These are phyloP conservation scores for Boechera stricta DNA, from an alignment of 345 rosid genomes.

Conservation along the genomic window DNA sequence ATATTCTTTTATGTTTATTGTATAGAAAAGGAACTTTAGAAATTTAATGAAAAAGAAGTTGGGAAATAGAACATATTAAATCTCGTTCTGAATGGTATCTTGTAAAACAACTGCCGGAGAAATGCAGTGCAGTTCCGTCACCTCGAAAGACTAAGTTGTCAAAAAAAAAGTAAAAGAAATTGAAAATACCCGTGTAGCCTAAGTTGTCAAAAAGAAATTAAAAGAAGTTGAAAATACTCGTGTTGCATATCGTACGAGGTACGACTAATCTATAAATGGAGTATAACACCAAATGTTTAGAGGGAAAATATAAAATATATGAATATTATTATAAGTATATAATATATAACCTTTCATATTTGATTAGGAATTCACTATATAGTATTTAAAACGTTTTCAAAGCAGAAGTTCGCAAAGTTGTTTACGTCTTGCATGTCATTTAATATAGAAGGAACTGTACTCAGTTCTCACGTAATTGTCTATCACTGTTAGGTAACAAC, in stretches of 20 bases:
- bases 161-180: too few relatives aligned
- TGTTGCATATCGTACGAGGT: slow-evolving; percentile 30
- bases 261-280: slow-evolving; percentile 28
- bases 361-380: not conserved
- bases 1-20: slow-evolving; percentile 23
- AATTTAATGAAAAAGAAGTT: slow-evolving; percentile 4
- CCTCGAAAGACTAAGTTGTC: too few relatives aligned
- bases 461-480: slow-evolving; percentile 12
- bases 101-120: too few relatives aligned
- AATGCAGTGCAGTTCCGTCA: too few relatives aligned
- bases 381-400: slow-evolving; percentile 1
- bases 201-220: not conserved
- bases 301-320: not conserved
- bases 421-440: slow-evolving; percentile 11
- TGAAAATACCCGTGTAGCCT: too few relatives aligned
- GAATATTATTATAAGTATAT: not conserved
- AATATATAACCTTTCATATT: not conserved
- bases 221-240: slow-evolving; percentile 11
- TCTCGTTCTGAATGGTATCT: too few relatives aligned
- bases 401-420: not conserved
- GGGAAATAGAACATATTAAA: too few relatives aligned
- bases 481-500: not conserved
- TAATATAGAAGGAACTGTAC: not conserved
- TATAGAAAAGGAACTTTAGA: slow-evolving; percentile 3
- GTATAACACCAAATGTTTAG: not conserved